A percentile compares a stretch with the other conserved stretches of the same genome.
Evolutionary conservation across 2,329 filamentous ascomycete species (phyloP).

Genomic region (Tetracladium maxilliforme): DNA sequence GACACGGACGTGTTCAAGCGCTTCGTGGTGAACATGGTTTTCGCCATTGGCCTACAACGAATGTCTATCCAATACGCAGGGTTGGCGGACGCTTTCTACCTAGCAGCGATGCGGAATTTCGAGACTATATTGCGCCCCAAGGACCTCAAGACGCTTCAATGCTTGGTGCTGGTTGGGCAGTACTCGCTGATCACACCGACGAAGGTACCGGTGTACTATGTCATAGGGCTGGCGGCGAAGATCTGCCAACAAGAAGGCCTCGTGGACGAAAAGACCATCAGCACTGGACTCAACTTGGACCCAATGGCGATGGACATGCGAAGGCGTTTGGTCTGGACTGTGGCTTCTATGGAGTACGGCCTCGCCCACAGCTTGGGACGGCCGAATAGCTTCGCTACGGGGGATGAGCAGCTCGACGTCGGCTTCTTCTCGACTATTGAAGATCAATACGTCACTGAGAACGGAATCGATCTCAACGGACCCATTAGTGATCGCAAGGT

Average conservation of each 20-base stretch:
- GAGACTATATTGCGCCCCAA: slow-evolving; percentile 77
- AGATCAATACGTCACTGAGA: slow-evolving; percentile 67
- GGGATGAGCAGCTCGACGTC: slow-evolving; percentile 72
- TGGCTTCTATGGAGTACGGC: slow-evolving; percentile 78
- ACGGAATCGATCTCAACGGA: slow-evolving; percentile 59
- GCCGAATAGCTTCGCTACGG: slow-evolving; percentile 71
- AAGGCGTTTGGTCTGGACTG: slow-evolving; percentile 74
- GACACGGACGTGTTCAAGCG: no score
- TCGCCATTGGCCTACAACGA: slow-evolving; percentile 91
- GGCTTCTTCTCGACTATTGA: slow-evolving; percentile 70
- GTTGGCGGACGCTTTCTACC: slow-evolving; percentile 85
- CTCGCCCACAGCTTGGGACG: slow-evolving; percentile 79
- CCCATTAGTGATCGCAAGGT: slow-evolving; percentile 70
- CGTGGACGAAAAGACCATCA: slow-evolving; percentile 79
- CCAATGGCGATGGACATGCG: slow-evolving; percentile 78
- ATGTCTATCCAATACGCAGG: slow-evolving; percentile 82
- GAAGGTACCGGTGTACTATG: slow-evolving; percentile 82
- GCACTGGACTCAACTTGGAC: slow-evolving; percentile 41
- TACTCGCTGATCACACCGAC: slow-evolving; percentile 91
- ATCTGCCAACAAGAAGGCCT: slow-evolving; percentile 82
- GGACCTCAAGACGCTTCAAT: slow-evolving; percentile 81
- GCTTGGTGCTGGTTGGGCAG: slow-evolving; percentile 71
- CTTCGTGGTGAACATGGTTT: no score
- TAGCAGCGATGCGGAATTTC: slow-evolving; percentile 74
- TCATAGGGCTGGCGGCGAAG: slow-evolving; percentile 75